A percentile compares a stretch with the other conserved stretches of the same genome.
phyloP scores from a whole-genome alignment of 2,329 filamentous ascomycete genomes.

The Neospermospora avenae region DNA sequence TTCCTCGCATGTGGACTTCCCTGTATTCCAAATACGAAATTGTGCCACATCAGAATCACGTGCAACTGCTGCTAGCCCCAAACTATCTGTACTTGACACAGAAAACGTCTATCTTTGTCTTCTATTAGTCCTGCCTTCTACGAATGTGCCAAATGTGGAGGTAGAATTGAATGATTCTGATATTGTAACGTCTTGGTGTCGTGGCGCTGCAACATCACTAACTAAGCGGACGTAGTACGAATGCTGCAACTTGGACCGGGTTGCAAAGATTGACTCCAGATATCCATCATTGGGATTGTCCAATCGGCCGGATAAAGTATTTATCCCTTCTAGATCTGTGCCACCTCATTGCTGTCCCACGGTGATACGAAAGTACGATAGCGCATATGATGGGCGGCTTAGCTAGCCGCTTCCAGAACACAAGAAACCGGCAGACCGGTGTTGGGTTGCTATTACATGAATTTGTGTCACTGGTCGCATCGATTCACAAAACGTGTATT shows the following conservation, averaged over 20 bases:
- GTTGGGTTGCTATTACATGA: no score
- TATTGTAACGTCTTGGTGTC: not conserved
- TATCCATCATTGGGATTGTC: no score
- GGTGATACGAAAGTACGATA: not conserved
- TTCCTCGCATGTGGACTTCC: not conserved
- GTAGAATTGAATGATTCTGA: no score
- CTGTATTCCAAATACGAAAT: not conserved
- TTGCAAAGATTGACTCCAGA: no score
- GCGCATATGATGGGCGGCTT: not conserved
- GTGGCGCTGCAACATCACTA: no score
- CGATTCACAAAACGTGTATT: not conserved
- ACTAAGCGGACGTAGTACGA: no score
- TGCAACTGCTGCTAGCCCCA: not conserved
- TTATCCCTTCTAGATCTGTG: not conserved
- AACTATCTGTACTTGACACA: not conserved
- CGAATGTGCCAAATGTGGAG: not conserved
- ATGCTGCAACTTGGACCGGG: not conserved
- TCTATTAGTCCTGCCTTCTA: not conserved
- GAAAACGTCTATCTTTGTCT: not conserved
- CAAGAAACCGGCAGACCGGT: not conserved
- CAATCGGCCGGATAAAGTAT: not conserved
- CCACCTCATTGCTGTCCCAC: constrained; percentile 1
- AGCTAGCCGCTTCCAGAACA: not conserved
- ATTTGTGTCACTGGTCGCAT: not conserved
- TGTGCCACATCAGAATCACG: not conserved